Evolutionary conservation across 306 rosid genomes (phyloP), one percentile per base, ranked within the genome.

Genomic region (Trichosanthes cucumerina): DNA sequence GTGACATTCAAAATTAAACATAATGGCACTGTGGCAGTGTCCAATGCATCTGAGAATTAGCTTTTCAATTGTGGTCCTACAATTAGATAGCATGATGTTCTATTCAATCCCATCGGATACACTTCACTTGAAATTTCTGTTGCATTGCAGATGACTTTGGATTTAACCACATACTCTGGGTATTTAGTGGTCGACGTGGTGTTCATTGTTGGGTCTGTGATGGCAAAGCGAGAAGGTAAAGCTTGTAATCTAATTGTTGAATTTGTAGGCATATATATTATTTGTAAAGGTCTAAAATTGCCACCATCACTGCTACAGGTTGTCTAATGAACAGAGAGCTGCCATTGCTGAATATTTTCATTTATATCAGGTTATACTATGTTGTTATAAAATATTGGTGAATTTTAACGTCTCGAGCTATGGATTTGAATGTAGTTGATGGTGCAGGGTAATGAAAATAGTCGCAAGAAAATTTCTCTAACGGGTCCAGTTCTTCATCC

Each of bases 171-270:
- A 86, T 94, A 78, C 91, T 92, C 13, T 94, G 98, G 98, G 97
- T 86, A 49, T 94, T 85, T 84, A 94, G 98, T 85, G 98, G 98
- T 39, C 88, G 97, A 18, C 93, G 97, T 78, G 98, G 97, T 56
- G 97, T 94, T 85, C 98, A 92, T 78, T 94, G 96, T 81, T 95
- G 99, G 99, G 97, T 92, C 72, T 95, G 97, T 86, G 97, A 91
- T 86, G 83, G 85, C 79, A 94, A 84, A 85, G 97, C 98, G 47
- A 87, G 98, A 85, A 89, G 95, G 98, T 94, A 69, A 68, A 57
- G 68, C 63, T 72, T 64, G 39, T 79, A 15, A 56, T 57, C 16
- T 21, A 57, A 63, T 64, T 14, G 34, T 34, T 75, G 19, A 49
- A 79, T n/a, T 53, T 76, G 12, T 73, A 59, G 63, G 44, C 31